A percentile compares a stretch with the other conserved stretches of the same genome.
These are phyloP conservation scores for Diaporthe humulicola DNA, from an alignment of 2,329 filamentous ascomycete species.

Conservation along the genomic window DNA sequence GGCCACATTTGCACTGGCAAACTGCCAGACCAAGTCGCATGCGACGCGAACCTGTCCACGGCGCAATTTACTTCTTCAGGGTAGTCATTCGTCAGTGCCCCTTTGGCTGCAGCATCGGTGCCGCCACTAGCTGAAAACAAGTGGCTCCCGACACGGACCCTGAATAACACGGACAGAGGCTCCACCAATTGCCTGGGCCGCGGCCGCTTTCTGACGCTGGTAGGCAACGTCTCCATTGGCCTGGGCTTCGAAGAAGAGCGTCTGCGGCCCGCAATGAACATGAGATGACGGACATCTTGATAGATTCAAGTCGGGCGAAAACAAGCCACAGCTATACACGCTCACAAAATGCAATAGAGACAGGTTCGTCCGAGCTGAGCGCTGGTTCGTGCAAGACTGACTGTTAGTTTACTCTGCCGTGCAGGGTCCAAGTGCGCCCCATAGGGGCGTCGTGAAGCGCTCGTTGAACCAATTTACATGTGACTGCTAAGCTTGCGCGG, in stretches of 20 bases:
- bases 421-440: slow-evolving; percentile 25
- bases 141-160: slow-evolving; percentile 21
- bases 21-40: background rate
- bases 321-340: background rate
- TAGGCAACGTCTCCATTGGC: background rate
- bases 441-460: slow-evolving; percentile 5
- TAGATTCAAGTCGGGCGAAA: background rate
- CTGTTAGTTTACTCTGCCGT: slow-evolving; percentile 9
- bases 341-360: background rate
- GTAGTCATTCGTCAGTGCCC: slow-evolving; percentile 25
- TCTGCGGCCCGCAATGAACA: background rate
- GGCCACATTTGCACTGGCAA: background rate
- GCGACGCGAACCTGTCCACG: slow-evolving; percentile 9
- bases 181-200: background rate
- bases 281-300: background rate
- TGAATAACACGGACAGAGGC: slow-evolving; percentile 21
- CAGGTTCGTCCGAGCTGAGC: background rate
- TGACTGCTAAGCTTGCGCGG: slow-evolving; percentile 17
- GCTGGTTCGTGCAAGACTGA: background rate
- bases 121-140: slow-evolving; percentile 24
- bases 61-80: slow-evolving; percentile 26
- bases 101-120: slow-evolving; percentile 25
- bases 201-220: background rate
- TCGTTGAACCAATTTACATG: slow-evolving; percentile 23
- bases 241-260: background rate